These are phyloP conservation scores for Triticum urartu DNA, from an alignment of 176 grass and related monocot species.

Conservation along the genomic window DNA sequence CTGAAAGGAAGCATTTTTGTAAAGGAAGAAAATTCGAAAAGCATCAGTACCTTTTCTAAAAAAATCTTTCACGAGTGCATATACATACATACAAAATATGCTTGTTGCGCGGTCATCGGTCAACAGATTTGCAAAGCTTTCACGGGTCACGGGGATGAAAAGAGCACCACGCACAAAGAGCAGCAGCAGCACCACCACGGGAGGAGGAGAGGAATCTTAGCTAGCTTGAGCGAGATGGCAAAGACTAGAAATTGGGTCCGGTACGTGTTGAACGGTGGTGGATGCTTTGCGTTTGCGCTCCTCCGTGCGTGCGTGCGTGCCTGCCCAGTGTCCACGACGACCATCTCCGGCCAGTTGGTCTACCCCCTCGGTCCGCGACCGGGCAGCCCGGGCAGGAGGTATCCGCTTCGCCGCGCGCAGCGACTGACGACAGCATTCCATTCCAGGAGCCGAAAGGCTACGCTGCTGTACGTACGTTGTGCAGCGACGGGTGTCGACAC, in stretches of 20 bases:
- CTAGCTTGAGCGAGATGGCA: not conserved
- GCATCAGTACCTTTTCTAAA: not conserved
- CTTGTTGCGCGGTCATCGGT: not conserved
- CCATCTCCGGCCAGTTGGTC: not conserved
- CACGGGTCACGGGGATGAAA: not conserved
- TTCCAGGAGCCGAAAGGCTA: not conserved
- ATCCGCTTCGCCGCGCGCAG: constrained; percentile 4
- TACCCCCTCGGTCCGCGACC: not conserved
- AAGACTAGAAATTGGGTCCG: not conserved
- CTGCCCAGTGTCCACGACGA: not conserved
- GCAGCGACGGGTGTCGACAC: not conserved
- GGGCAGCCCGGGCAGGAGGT: not conserved
- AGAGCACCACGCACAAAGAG: not conserved
- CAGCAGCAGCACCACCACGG: not conserved
- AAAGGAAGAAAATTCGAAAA: not conserved
- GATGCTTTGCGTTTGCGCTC: not conserved
- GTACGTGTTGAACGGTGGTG: not conserved
- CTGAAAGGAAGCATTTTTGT: too few relatives aligned
- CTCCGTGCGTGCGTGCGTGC: not conserved
- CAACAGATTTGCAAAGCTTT: not conserved
- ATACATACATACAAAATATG: not conserved
- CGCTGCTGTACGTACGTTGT: not conserved
- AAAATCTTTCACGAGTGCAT: not conserved
- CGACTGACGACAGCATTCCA: not conserved
- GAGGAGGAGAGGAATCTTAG: constrained; percentile 10